Evolutionary conservation across 2,329 filamentous ascomycete genomes (phyloP).

Genomic region (Daldinia sp.): DNA sequence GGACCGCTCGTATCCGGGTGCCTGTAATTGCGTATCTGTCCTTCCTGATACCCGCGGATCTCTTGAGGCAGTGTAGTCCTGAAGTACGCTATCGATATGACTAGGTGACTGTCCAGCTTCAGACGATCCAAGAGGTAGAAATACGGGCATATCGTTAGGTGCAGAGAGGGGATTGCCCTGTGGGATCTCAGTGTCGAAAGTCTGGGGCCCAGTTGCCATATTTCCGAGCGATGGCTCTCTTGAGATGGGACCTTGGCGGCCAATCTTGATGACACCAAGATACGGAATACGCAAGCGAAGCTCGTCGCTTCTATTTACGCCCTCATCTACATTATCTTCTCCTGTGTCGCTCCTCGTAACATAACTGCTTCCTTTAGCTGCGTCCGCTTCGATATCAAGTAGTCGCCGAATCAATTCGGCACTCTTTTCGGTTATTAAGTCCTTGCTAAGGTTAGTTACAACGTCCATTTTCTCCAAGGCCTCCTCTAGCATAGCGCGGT

Average conservation of each 20-base stretch:
- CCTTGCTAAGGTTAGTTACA: slow-evolving; percentile 42
- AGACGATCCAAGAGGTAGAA: neutral
- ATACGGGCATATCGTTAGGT: neutral
- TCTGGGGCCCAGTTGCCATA: neutral
- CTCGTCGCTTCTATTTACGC: slow-evolving; percentile 34
- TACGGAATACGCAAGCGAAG: slow-evolving; percentile 58
- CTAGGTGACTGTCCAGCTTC: neutral
- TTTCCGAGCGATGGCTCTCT: neutral
- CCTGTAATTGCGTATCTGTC: neutral
- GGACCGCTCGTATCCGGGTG: neutral
- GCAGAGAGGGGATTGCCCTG: neutral
- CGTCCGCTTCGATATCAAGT: slow-evolving; percentile 55
- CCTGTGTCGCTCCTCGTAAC: slow-evolving; percentile 28
- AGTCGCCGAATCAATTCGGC: slow-evolving; percentile 52
- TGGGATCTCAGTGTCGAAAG: neutral
- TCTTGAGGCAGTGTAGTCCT: neutral
- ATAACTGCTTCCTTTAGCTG: slow-evolving; percentile 23
- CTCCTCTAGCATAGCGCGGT: slow-evolving; percentile 58
- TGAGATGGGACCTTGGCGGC: slow-evolving; percentile 24
- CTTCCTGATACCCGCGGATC: neutral
- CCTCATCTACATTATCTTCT: slow-evolving; percentile 44
- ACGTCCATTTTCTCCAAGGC: slow-evolving; percentile 52
- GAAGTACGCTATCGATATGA: neutral
- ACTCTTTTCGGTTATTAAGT: slow-evolving; percentile 51
- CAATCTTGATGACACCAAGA: slow-evolving; percentile 56